Conservation (phyloP, 805 yeast genomes). For the Candida maris region DNA sequence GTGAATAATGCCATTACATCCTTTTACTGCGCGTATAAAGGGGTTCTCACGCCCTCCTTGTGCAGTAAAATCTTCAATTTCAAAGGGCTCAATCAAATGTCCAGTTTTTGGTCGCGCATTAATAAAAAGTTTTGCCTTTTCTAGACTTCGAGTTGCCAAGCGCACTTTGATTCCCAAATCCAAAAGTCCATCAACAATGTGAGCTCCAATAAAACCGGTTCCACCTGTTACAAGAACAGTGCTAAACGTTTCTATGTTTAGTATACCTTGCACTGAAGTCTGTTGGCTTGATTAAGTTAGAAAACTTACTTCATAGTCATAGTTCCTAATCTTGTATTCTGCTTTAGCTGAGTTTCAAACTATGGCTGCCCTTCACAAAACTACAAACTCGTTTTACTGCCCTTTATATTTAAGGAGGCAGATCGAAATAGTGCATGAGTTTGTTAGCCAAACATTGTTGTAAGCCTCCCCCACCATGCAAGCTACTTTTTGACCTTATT, state of each 20-base stretch:
- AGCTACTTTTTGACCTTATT: too few species aligned
- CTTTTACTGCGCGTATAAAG: slow-evolving; percentile 9
- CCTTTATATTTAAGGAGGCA: too few species aligned
- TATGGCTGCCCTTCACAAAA: too few species aligned
- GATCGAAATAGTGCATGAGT: too few species aligned
- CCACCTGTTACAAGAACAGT: slow-evolving; percentile 4
- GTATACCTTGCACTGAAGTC: neutral
- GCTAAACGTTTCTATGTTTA: neutral
- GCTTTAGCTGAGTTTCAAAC: too few species aligned
- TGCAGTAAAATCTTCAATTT: slow-evolving; percentile 14
- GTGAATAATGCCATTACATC: slow-evolving; percentile 11
- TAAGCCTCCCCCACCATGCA: too few species aligned
- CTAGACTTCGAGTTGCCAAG: slow-evolving; percentile 19
- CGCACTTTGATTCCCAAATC: slow-evolving; percentile 21
- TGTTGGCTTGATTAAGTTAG: neutral
- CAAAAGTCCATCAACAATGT: slow-evolving; percentile 1
- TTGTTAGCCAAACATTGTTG: too few species aligned
- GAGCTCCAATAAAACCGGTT: slow-evolving; percentile 2
- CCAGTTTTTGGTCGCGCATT: slow-evolving; percentile 10
- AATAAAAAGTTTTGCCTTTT: slow-evolving; percentile 18
- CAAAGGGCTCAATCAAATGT: slow-evolving; percentile 15
- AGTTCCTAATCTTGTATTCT: too few species aligned
- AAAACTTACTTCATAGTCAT: too few species aligned
- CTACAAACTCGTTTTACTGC: too few species aligned
- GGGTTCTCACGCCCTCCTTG: slow-evolving; percentile 3